These are phyloP conservation scores for Linnemannia exigua DNA, from an alignment of 192 early-diverging fungal species.

Conservation along the genomic window DNA sequence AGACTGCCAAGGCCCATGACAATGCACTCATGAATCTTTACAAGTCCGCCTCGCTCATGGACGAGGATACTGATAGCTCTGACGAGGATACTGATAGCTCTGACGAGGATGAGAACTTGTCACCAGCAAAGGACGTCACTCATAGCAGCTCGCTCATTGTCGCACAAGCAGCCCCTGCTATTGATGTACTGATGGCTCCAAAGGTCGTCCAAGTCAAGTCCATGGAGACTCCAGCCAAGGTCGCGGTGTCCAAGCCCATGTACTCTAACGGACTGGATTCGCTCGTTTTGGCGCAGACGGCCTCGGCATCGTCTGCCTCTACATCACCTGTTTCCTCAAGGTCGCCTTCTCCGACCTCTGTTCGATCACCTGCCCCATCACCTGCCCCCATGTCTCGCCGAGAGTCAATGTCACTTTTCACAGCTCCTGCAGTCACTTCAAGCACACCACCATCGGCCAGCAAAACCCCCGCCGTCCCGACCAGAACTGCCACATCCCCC, in stretches of 20 bases:
- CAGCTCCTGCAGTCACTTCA: not conserved
- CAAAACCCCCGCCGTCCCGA: not conserved
- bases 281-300: not conserved
- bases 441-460: not conserved
- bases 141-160: not conserved
- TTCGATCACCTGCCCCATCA: not conserved
- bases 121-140: not conserved
- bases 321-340: not conserved
- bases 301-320: not conserved
- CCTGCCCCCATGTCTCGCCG: not conserved
- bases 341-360: not conserved
- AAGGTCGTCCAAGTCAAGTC: not conserved
- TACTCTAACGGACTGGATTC: not conserved
- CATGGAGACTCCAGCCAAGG: not conserved
- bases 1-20: not conserved
- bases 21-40: not conserved
- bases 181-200: not conserved
- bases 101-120: not conserved
- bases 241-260: not conserved
- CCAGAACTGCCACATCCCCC: constrained; percentile 7
- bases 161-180: not conserved
- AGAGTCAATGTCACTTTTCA: not conserved
- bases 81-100: not conserved
- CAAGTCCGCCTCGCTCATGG: not conserved
- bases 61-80: not conserved